A percentile compares a stretch with the other conserved stretches of the same genome.
These are phyloP conservation scores for Rhododendron simsii DNA, from an alignment of 148 eudicot genomes.

Conservation along the genomic window DNA sequence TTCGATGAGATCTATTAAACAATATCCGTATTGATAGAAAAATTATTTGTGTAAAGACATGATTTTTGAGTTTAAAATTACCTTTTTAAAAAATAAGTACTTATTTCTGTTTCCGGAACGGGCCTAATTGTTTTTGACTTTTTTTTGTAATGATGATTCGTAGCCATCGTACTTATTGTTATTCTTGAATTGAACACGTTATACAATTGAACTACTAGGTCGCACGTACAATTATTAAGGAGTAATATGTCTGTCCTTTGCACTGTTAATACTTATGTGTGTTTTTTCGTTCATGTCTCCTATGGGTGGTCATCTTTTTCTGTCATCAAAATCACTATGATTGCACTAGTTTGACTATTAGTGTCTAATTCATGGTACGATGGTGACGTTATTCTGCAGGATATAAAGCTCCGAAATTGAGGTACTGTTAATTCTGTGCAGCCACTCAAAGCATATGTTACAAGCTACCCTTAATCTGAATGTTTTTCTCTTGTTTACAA, in stretches of 20 bases:
- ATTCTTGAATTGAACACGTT: not conserved
- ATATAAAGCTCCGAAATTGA: slow-evolving; percentile 50
- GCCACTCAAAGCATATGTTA: not conserved
- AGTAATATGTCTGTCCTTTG: not conserved
- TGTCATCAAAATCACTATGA: not conserved
- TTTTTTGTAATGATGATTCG: not conserved
- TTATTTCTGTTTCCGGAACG: no score
- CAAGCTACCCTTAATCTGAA: not conserved
- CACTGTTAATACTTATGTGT: not conserved
- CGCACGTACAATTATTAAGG: not conserved
- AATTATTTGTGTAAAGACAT: no score
- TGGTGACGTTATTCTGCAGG: slow-evolving; percentile 29
- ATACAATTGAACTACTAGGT: not conserved
- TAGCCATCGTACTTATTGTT: not conserved
- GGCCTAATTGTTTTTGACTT: no score
- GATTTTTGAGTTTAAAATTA: no score
- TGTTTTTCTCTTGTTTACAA: no score
- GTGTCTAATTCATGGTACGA: not conserved
- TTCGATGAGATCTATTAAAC: no score
- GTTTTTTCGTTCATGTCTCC: not conserved
- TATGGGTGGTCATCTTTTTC: not conserved
- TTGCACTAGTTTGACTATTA: not conserved
- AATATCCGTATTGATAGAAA: no score
- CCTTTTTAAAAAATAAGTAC: no score
- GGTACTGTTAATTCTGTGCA: slow-evolving; percentile 24